Evolutionary conservation across 208 protist species (phyloP), one percentile per base, ranked within the genome.

Genomic region (Trypanosoma cruzi): DNA sequence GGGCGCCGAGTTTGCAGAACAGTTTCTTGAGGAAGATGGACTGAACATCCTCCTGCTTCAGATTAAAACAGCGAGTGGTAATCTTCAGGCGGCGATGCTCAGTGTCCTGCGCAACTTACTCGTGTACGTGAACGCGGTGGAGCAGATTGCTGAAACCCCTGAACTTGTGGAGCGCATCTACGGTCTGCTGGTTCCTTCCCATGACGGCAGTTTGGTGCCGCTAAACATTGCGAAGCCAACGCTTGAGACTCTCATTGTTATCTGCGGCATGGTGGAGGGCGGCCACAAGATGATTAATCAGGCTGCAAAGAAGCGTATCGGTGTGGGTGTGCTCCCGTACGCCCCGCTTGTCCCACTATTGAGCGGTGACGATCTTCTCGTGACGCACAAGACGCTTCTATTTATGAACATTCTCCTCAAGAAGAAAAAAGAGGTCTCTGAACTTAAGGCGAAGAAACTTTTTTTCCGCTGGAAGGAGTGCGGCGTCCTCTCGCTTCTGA

Each of bases 201-300:
- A 54, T 4, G 72, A 77, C 40, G 64, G 64, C 22, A 37, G 42
- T 0, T 13, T 50, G 14, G 65, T 71, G 20, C 63, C 56, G 32
- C 49, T 75, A 20, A 74, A 67, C n/a, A 64, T 75, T 52, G 77
- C 77, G 6, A 82, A 79, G 50, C 66, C 71, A 49, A 76, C 72
- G n/a, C 68, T 82, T 13, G 77, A 82, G 32, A 79, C 77, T 0
- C 68, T 82, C 34, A 79, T 82, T 65, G 77, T 79, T 11, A 73
- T 76, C 10, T 71, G 71, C 36, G 77, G 77, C 34, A 67, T 71
- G 50, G 40, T 72, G 16, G 65, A 77, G n/a, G 32, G 20, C 18
- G 77, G 72, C 18, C 72, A 74, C 49, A 68, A 65, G 44, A 60
- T 82, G 49, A 72, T 82, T 24, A 75, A 82, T 37, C 37, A 56